phyloP scores from a whole-genome alignment of 1,284 basidiomycete genomes.

The Austroboletus novae-zelandiae region DNA sequence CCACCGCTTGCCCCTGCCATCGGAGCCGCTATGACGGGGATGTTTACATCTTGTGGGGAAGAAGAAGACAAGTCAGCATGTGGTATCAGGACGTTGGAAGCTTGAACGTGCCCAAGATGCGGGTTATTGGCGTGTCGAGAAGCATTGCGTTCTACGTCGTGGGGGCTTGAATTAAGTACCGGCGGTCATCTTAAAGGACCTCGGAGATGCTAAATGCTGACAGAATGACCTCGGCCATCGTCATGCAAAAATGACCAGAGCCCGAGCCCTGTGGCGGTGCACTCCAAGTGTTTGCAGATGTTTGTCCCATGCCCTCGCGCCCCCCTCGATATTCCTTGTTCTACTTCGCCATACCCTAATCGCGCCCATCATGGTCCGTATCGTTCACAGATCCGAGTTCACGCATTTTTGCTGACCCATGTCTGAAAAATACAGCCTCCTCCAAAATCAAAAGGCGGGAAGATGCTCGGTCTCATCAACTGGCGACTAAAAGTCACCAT shows the following conservation, averaged over 20 bases:
- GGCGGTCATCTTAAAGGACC: not conserved
- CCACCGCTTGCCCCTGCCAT: conserved; percentile 71
- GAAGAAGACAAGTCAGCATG: not conserved
- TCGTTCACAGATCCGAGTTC: conserved; percentile 8
- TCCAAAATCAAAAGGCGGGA: conserved; percentile 94
- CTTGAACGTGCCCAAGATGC: conserved; percentile 29
- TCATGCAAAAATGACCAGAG: too few relatives aligned
- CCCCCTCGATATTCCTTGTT: conserved; percentile 16
- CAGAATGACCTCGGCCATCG: too few relatives aligned
- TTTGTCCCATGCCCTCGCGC: conserved; percentile 23
- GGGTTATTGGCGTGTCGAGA: conserved; percentile 39
- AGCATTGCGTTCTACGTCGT: conserved; percentile 13
- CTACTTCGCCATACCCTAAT: conserved; percentile 22
- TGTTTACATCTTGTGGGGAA: conserved; percentile 41
- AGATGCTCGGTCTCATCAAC: conserved; percentile 98
- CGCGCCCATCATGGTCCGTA: conserved; percentile 61
- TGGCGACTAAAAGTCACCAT: conserved; percentile 97
- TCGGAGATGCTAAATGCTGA: too few relatives aligned
- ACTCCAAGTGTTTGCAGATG: conserved; percentile 23
- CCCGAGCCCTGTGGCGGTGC: conserved; percentile 1
- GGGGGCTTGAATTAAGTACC: not conserved
- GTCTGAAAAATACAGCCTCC: conserved; percentile 57
- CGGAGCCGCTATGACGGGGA: conserved; percentile 60
- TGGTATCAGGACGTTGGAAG: not conserved
- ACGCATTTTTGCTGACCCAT: conserved; percentile 1